Conservation (phyloP, 2,329 filamentous ascomycete species). For the Nigrospora sphaerica region DNA sequence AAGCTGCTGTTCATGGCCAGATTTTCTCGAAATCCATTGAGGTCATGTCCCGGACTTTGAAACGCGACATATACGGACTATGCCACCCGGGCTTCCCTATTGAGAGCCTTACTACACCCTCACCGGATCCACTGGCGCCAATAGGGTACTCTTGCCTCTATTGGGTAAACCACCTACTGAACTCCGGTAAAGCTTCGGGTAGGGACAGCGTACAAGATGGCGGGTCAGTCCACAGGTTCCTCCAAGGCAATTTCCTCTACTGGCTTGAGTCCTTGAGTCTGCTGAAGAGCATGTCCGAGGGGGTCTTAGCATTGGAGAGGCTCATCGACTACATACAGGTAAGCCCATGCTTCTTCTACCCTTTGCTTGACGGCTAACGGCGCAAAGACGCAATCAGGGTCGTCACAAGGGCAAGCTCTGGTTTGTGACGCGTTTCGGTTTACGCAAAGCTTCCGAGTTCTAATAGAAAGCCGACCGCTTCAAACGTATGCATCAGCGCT, state of each 20-base stretch:
- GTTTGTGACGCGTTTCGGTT: conserved; percentile 22
- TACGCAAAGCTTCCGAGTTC: conserved; percentile 13
- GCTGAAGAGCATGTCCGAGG: too few species aligned
- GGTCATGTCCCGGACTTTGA: conserved; percentile 18
- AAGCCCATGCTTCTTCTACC: background rate
- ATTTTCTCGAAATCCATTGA: conserved; percentile 28
- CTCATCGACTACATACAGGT: background rate
- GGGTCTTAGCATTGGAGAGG: too few species aligned
- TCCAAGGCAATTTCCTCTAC: too few species aligned
- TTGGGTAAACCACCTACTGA: conserved; percentile 22
- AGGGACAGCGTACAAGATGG: conserved; percentile 12
- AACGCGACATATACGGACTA: conserved; percentile 27
- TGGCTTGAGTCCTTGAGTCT: too few species aligned
- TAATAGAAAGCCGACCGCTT: conserved; percentile 19
- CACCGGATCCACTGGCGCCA: conserved; percentile 16
- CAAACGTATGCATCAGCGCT: conserved; percentile 25
- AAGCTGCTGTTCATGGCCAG: conserved; percentile 15
- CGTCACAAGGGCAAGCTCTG: conserved; percentile 2
- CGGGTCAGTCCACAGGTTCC: conserved; percentile 20
- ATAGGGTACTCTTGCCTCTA: too few species aligned
- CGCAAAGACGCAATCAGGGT: background rate
- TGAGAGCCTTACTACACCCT: conserved; percentile 8
- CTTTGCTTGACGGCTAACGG: background rate
- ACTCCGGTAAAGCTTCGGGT: background rate
- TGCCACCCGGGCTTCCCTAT: conserved; percentile 11